Base-by-base conservation (phyloP, 2,329 filamentous ascomycete genomes). In the Colletotrichum shisoi region DNA sequence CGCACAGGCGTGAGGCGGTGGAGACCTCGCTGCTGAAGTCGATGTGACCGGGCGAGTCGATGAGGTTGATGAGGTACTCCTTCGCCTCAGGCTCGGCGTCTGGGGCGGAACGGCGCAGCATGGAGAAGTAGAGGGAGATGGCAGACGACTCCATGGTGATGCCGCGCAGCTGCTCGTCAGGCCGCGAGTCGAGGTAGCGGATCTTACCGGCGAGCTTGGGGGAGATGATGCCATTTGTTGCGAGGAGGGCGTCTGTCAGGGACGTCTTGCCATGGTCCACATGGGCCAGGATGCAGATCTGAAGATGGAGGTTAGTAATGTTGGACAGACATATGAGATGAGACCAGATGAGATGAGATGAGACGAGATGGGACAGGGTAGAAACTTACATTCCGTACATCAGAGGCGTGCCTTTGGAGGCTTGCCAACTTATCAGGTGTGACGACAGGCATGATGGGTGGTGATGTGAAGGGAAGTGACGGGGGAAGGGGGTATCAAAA, bases 111-210 rank as follows among this genome's bases (percentile, higher is more conserved):
- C 92, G 87, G 71, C 94, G 87, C 61, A 96, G 82, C 85, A 98
- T 92, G 42, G 94, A 96, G 78, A 99, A 99, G 79, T 91, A 96
- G 40, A 99, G 84, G 0, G 95, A 98, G 71, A 99, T 99, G 69
- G 95, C 95, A 6, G 94, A 98, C 0, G 95, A 98, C 78, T 99
- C 95, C 95, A 99, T 99, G n/a, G 95, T 99, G 75, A 99, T 99
- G 63, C 95, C 95, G 71, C 95, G 90, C 17, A 92, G 86, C 80
- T 99, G 95, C 78, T 99, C 95, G 79, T 99, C 95, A 1, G 94
- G 94, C 49, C 95, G 86, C 24, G 95, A 98, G 80, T 99, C 95
- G 67, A 99, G 88, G 75, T 98, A 99, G 71, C 95, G 91, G 79
- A 99, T 96, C 84, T 98, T 98, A 78, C 95, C 95, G 63, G 95